Evolutionary conservation across 2,329 filamentous ascomycete genomes (phyloP).

Genomic region (Fusarium secorum): DNA sequence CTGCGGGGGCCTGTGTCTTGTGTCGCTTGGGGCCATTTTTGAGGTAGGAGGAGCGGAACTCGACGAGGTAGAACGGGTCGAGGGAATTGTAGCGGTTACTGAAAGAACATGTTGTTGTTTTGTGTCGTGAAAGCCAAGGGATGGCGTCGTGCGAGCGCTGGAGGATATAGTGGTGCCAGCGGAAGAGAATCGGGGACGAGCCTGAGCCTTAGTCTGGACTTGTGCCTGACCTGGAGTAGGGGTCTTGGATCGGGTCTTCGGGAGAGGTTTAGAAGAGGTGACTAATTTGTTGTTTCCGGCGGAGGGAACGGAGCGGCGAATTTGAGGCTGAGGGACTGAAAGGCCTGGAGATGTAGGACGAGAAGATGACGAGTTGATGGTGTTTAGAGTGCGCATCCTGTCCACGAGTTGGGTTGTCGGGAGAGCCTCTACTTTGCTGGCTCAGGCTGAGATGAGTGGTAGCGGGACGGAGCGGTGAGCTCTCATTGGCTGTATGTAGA

Average conservation of each 20-base stretch:
- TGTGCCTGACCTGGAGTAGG: slow-evolving; percentile 21
- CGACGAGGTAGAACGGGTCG: slow-evolving; percentile 40
- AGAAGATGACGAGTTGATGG: slow-evolving; percentile 40
- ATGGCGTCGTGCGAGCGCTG: slow-evolving; percentile 26
- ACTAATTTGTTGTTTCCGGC: slow-evolving; percentile 20
- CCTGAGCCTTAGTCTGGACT: slow-evolving; percentile 20
- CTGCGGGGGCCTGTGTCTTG: slow-evolving; percentile 72
- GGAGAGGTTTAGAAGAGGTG: slow-evolving; percentile 27
- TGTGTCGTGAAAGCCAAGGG: slow-evolving; percentile 35
- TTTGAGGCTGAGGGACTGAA: slow-evolving; percentile 11
- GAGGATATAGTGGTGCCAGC: slow-evolving; percentile 34
- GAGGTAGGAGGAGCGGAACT: slow-evolving; percentile 31
- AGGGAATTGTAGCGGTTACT: slow-evolving; percentile 44
- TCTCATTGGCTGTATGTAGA: slow-evolving; percentile 33
- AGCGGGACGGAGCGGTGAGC: slow-evolving; percentile 16
- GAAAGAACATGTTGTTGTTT: slow-evolving; percentile 44
- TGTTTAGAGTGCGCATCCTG: slow-evolving; percentile 43
- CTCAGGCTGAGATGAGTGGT: slow-evolving; percentile 27
- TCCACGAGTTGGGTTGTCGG: slow-evolving; percentile 26
- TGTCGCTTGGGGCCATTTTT: slow-evolving; percentile 59
- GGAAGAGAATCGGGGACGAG: slow-evolving; percentile 35
- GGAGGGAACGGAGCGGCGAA: slow-evolving; percentile 19
- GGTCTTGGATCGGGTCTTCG: slow-evolving; percentile 24
- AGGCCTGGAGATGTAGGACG: slow-evolving; percentile 26
- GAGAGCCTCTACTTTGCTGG: slow-evolving; percentile 26